phyloP scores from a whole-genome alignment of 441 rosid genomes.

The Hypseocharis bilobata region DNA sequence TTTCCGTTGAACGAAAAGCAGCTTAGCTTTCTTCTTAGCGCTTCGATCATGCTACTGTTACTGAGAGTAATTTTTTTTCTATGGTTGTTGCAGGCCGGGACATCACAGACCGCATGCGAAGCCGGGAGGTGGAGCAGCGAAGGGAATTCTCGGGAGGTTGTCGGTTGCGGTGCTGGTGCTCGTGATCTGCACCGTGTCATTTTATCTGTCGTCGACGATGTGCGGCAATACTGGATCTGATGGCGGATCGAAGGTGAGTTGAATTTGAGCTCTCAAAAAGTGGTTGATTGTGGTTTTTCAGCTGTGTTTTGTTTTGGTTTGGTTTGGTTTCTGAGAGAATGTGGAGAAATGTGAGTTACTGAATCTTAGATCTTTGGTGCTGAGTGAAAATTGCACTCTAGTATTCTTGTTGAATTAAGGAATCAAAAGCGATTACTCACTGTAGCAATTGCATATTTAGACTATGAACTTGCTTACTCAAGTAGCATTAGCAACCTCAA shows the following conservation, averaged over 20 bases:
- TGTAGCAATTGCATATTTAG: neutral
- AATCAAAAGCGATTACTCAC: neutral
- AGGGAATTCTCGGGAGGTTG: constrained; percentile 50
- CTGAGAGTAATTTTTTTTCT: neutral
- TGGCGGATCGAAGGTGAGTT: constrained; percentile 46
- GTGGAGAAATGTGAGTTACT: neutral
- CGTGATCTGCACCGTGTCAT: constrained; percentile 63
- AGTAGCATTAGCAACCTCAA: neutral
- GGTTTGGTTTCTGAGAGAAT: neutral
- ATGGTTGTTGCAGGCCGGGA: constrained; percentile 40
- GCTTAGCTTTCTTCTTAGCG: neutral
- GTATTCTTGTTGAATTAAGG: no score
- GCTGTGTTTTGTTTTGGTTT: neutral
- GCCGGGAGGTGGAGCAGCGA: constrained; percentile 42
- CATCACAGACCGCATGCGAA: constrained; percentile 54
- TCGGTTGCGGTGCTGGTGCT: constrained; percentile 52
- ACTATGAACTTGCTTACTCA: neutral
- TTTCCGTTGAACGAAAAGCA: neutral
- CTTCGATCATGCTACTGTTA: neutral
- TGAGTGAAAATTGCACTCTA: neutral
- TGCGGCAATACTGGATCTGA: constrained; percentile 36
- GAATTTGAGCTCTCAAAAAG: neutral
- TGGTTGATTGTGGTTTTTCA: constrained; percentile 9
- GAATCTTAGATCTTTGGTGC: neutral
- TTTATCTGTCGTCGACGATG: constrained; percentile 44